phyloP scores from a whole-genome alignment of 306 rosid species.

The Prunus dulcis region DNA sequence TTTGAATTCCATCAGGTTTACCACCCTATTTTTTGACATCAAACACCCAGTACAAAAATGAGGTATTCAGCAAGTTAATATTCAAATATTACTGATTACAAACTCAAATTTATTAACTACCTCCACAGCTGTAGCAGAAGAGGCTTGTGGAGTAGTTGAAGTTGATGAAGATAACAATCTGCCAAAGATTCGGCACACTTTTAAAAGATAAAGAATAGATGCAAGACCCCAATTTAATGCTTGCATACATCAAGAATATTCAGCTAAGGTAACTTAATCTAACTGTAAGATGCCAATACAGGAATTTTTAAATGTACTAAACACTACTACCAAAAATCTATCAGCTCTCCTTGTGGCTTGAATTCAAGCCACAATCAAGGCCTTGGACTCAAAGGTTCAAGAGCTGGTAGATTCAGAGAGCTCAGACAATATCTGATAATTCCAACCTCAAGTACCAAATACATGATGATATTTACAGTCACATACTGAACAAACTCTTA shows the following conservation, averaged over 20 bases:
- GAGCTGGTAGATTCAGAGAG: not conserved
- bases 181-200: slow-evolving; percentile 37
- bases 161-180: slow-evolving; percentile 55
- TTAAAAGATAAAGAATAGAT: slow-evolving; percentile 16
- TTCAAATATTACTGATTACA: slow-evolving; percentile 19
- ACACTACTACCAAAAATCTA: not conserved
- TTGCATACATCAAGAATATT: not conserved
- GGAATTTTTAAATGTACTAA: not conserved
- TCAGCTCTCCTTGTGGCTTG: not conserved
- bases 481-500: not conserved
- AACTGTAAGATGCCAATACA: not conserved
- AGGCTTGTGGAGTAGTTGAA: slow-evolving; percentile 50
- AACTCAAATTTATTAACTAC: slow-evolving; percentile 35
- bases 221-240: slow-evolving; percentile 11
- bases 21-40: slow-evolving; percentile 24
- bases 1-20: slow-evolving; percentile 54
- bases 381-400: not conserved
- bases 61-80: slow-evolving; percentile 14
- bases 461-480: not conserved
- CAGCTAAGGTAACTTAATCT: not conserved
- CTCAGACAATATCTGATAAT: not conserved
- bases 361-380: not conserved
- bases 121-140: slow-evolving; percentile 68
- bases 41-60: slow-evolving; percentile 22
- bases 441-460: not conserved